Evolutionary conservation across 2,329 filamentous ascomycete species (phyloP).

Genomic region (Purpureocillium takamizusanense): DNA sequence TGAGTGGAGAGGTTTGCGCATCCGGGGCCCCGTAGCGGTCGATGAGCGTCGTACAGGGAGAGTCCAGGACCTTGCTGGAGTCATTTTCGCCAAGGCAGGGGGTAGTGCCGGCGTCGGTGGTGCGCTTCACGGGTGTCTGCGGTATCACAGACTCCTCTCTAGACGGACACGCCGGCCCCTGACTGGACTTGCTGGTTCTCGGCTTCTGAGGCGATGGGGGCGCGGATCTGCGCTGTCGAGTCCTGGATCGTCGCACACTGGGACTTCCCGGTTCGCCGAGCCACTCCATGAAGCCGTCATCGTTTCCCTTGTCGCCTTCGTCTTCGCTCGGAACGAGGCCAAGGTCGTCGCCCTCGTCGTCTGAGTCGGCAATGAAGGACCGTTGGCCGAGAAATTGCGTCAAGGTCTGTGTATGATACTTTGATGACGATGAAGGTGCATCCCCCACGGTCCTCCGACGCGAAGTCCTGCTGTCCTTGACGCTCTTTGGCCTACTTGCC

Average conservation of each 20-base stretch:
- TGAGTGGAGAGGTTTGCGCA: slow-evolving; percentile 26
- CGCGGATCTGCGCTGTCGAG: not conserved
- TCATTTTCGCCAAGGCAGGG: slow-evolving; percentile 36
- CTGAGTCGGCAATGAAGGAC: slow-evolving; percentile 26
- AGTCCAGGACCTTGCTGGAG: slow-evolving; percentile 24
- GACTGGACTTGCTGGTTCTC: not conserved
- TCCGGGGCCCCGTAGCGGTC: slow-evolving; percentile 27
- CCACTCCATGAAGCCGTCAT: slow-evolving; percentile 24
- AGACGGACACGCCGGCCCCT: slow-evolving; percentile 1
- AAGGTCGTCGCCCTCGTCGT: slow-evolving; percentile 19
- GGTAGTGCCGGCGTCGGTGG: slow-evolving; percentile 12
- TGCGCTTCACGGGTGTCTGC: slow-evolving; percentile 28
- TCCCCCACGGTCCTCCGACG: slow-evolving; percentile 24
- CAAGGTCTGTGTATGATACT: slow-evolving; percentile 31
- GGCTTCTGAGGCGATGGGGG: not conserved
- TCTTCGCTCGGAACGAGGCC: slow-evolving; percentile 7
- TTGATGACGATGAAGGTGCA: slow-evolving; percentile 14
- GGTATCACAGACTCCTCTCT: slow-evolving; percentile 28
- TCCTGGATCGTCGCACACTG: slow-evolving; percentile 11
- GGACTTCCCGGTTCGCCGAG: slow-evolving; percentile 18
- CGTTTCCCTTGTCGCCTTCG: slow-evolving; percentile 7
- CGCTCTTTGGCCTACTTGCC: slow-evolving; percentile 7
- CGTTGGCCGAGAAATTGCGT: slow-evolving; percentile 26
- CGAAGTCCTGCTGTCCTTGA: slow-evolving; percentile 10
- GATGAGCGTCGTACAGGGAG: slow-evolving; percentile 31